Evolutionary conservation across 441 rosid genomes (phyloP).

Genomic region (Isatis lusitanica): DNA sequence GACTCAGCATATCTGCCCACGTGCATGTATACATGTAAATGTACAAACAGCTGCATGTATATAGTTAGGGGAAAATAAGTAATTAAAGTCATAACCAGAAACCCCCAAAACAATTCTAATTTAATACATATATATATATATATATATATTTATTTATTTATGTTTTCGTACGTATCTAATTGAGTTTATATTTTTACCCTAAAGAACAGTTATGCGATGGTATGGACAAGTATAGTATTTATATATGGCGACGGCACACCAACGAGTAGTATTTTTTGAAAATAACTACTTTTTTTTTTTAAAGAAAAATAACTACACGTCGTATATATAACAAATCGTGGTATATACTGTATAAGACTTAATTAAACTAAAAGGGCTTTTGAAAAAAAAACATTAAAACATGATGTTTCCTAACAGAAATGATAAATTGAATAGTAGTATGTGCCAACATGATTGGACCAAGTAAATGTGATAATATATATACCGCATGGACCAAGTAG

Average conservation of each 20-base stretch:
- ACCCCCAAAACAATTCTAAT: neutral
- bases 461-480: neutral
- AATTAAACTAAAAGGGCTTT: too few relatives aligned
- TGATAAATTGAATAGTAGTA: neutral
- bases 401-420: too few relatives aligned
- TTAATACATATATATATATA: neutral
- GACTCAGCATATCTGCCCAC: constrained; percentile 15
- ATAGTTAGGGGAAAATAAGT: neutral
- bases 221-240: neutral
- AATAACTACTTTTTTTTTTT: too few relatives aligned
- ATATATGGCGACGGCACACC: constrained; percentile 18
- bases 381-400: too few relatives aligned
- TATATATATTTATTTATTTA: neutral
- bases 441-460: neutral
- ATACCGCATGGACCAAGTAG: constrained; percentile 3
- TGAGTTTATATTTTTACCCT: neutral
- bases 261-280: neutral
- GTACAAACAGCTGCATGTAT: constrained; percentile 24
- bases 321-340: neutral
- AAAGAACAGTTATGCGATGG: neutral
- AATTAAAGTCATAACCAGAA: constrained; percentile 24
- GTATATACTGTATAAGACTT: too few relatives aligned
- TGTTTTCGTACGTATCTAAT: neutral
- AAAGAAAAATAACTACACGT: neutral
- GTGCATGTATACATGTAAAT: constrained; percentile 20